A percentile compares a stretch with the other conserved stretches of the same genome.
These are phyloP conservation scores for Rostrohypoxylon terebratum DNA, from an alignment of 495 filamentous ascomycete species.

Conservation along the genomic window DNA sequence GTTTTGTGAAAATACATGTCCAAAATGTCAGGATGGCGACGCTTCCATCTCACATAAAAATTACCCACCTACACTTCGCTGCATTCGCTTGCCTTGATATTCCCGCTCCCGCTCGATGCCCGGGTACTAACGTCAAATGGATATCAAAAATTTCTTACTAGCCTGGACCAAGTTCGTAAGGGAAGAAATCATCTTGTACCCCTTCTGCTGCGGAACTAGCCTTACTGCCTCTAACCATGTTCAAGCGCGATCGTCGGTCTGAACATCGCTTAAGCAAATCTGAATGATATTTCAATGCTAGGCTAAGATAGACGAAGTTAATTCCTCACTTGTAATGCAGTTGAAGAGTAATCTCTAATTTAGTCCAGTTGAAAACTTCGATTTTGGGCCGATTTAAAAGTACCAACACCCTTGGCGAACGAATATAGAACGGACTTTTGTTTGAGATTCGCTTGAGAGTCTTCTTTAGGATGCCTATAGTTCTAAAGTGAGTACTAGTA, in stretches of 20 bases:
- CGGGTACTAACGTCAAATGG: too few species aligned
- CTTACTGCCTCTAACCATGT: too few species aligned
- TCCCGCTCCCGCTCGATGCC: too few species aligned
- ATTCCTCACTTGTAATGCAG: not conserved
- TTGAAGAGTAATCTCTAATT: not conserved
- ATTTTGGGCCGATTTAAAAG: not conserved
- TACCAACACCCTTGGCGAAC: slow-evolving; percentile 6
- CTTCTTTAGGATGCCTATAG: not conserved
- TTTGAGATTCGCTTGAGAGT: not conserved
- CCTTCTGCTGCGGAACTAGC: too few species aligned
- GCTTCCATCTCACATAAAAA: not conserved
- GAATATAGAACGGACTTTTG: slow-evolving; percentile 3
- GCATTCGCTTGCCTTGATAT: too few species aligned
- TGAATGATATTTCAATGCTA: not conserved
- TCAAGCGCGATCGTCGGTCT: not conserved
- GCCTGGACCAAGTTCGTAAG: too few species aligned
- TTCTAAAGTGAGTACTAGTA: not conserved
- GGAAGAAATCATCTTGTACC: too few species aligned
- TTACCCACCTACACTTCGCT: not conserved
- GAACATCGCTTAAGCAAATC: not conserved
- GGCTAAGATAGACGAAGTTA: not conserved
- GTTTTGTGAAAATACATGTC: too few species aligned
- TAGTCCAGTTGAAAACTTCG: not conserved
- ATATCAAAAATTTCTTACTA: too few species aligned
- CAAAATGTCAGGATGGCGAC: not conserved